Base-by-base conservation (phyloP, 805 yeast genomes). In the Yamadazyma kitorensis region DNA sequence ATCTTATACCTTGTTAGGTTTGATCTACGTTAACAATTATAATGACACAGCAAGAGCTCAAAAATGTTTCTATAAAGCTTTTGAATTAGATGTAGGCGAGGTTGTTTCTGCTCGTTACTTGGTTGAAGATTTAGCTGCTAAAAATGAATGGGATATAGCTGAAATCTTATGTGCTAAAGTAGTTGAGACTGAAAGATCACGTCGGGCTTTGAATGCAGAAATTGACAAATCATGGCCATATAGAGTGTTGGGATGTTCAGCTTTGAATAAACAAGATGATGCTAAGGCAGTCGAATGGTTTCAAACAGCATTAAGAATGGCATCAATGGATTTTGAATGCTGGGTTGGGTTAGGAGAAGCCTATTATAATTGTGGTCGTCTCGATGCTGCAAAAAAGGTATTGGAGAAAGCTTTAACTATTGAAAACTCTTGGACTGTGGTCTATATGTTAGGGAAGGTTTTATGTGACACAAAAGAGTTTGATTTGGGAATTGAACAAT, bases 331-430 rank as follows among this genome's bases (percentile, higher is more conserved):
- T 57, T 54, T 75, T 2, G 82, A 85, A 44, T 82, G 95, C 2
- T 91, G 98, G 97, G 68, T 84, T 18, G 96, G 96, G 1, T 64
- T 93, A n/a, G 98, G 98, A n/a, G 98, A 93, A 55, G 91, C 96
- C 0, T 93, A 93, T 55, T 67, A 74, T 35, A 75, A 79, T 17
- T 78, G 93, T 55, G 98, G 98, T 2, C 71, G 96, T 41, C 64
- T 82, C 27, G 89, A 86, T 36, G 95, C 98, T 2, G 86, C 96
- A 0, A 68, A 75, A 7, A 88, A 85, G 55, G 97, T 93, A 1
- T 84, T 88, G 48, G 68, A 65, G 19, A 79, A 78, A 38, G 86
- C 89, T 0, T 49, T 77, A 28, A 68, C 68, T 24, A 45, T 82
- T 5, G 73, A 76, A 20, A 57, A 61, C 1, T 72, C 76, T 33